Conservation (phyloP, 83 land plant genomes). For the Thuja plicata region DNA sequence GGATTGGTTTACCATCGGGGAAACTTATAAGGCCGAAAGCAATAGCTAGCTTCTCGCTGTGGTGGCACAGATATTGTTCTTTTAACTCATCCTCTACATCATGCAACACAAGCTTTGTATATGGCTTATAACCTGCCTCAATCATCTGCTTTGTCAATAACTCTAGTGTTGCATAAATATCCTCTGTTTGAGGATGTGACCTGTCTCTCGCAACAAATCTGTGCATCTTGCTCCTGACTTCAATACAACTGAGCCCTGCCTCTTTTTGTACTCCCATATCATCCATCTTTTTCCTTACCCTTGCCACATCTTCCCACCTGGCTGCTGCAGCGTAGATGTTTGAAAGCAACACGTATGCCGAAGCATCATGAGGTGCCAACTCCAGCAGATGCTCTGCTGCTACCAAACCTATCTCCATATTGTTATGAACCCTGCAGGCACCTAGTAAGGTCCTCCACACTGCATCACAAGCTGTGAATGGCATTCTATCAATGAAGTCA, state of each 20-base stretch:
- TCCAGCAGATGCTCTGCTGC: constrained; percentile 37
- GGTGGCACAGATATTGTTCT: constrained; percentile 8
- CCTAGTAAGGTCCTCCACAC: constrained; percentile 55
- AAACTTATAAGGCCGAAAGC: constrained; percentile 12
- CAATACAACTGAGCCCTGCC: constrained; percentile 8
- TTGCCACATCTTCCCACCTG: constrained; percentile 12
- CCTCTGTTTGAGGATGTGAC: constrained; percentile 8
- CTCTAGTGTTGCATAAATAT: constrained; percentile 12
- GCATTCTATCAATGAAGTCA: constrained; percentile 32
- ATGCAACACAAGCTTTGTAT: constrained; percentile 11
- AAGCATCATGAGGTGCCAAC: constrained; percentile 13
- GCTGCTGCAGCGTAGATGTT: constrained; percentile 15
- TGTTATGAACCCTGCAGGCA: constrained; percentile 49
- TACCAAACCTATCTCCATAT: constrained; percentile 40
- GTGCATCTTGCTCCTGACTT: constrained; percentile 7
- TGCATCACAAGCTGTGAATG: constrained; percentile 30
- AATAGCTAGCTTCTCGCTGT: constrained; percentile 15
- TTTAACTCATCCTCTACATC: constrained; percentile 15
- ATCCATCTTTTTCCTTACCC: constrained; percentile 6
- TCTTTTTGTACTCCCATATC: constrained; percentile 3
- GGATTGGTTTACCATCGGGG: background rate
- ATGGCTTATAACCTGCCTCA: background rate
- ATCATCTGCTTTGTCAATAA: constrained; percentile 7
- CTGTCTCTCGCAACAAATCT: constrained; percentile 4
- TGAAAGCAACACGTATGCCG: constrained; percentile 21